Base-by-base conservation (phyloP, 257 asterid species). In the Gentiana dahurica region DNA sequence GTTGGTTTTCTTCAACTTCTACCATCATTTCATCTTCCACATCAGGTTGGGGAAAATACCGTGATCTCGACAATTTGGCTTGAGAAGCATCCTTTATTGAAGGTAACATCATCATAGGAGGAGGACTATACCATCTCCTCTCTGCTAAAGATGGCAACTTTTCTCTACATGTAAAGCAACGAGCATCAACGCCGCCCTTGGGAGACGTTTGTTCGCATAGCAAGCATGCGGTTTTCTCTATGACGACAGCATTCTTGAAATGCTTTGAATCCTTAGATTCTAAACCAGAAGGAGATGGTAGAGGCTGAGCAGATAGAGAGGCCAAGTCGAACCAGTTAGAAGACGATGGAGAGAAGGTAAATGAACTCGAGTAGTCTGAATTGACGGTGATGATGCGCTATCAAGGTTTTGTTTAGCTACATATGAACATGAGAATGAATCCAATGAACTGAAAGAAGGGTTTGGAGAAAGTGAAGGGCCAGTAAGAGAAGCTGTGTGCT, bases 261-360 rank as follows among this genome's bases (percentile, higher is more conserved):
- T 59, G 64, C 69, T 64, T 51, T 24, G 59, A 51, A 68, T 81
- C 72, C 36, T 55, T 68, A 4, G 66, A 57, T 54, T 76, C 87
- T 34, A 61, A 44, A 49, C 68, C 68, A 10, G 46, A 41, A 51
- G 86, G 94, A 12, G 70, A 66, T 49, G 86, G 94, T 10, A 96
- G 82, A 36, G 88, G 87, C 63, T 76, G 90, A 60, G 93, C 79
- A 36, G 98, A 77, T 36, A 71, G 65, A 65, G 70, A 75, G 12
- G 93, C 75, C 64, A 77, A 67, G 73, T 91, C 92, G 7, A 95
- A 87, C 89, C 84, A 85, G 74, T 85, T 79, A 68, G 98, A 87
- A 24, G 96, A 87, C 5, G 96, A 79, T 53, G 95, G 98, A 1
- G 95, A 87, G 73, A 82, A 79, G 61, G 86, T 79, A 75, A 85